Conservation (phyloP, 192 early-diverging fungal genomes). For the Backusella tuberculispora region DNA sequence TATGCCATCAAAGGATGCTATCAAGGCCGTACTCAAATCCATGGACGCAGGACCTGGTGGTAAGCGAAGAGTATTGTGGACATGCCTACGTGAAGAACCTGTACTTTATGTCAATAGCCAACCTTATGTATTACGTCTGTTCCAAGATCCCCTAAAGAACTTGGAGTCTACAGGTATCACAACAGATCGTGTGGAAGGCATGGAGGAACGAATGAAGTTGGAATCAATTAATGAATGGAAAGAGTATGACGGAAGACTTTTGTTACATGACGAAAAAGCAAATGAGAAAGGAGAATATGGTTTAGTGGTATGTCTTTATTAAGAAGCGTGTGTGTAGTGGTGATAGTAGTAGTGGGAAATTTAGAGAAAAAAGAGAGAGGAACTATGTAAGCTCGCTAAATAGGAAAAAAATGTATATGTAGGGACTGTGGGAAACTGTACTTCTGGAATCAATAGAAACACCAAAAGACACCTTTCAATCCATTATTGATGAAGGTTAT, state of each 20-base stretch:
- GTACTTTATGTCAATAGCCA: constrained; percentile 63
- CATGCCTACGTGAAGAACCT: constrained; percentile 66
- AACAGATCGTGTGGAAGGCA: constrained; percentile 61
- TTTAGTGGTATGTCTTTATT: constrained; percentile 47
- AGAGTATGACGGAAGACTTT: constrained; percentile 52
- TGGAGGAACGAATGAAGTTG: constrained; percentile 64
- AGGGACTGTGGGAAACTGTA: constrained; percentile 58
- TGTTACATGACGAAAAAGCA: constrained; percentile 63
- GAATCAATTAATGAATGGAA: constrained; percentile 56
- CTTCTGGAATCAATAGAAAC: constrained; percentile 52
- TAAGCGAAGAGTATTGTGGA: constrained; percentile 57
- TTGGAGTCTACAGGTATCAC: constrained; percentile 68
- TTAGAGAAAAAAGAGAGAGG: background rate
- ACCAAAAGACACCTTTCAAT: constrained; percentile 58
- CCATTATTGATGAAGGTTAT: constrained; percentile 55
- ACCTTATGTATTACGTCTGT: constrained; percentile 65
- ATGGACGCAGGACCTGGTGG: constrained; percentile 55
- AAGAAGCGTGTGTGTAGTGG: background rate
- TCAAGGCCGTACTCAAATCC: constrained; percentile 47
- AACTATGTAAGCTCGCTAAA: background rate
- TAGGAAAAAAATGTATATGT: background rate
- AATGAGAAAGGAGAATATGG: constrained; percentile 46
- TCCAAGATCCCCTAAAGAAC: constrained; percentile 66
- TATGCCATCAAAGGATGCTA: constrained; percentile 66
- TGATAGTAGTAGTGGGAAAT: background rate